Percentiles rank a stretch among this genome's conserved stretches.
Evolutionary conservation across 1,139 yeast genomes (phyloP).

Genomic region (Yamadazyma kanchanaburiensis): DNA sequence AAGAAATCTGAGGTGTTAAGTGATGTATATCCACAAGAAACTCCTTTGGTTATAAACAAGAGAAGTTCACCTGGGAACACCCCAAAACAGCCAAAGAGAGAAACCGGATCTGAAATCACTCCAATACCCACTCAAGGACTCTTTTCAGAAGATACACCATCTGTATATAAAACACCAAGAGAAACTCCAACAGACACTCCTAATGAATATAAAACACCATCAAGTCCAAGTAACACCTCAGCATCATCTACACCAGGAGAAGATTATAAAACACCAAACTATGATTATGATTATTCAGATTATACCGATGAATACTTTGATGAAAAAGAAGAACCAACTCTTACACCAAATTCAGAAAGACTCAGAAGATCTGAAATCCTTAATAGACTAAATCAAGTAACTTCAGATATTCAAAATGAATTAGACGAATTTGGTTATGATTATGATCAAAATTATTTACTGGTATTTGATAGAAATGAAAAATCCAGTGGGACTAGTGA

Average conservation of each 20-base stretch:
- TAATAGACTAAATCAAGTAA: constrained; percentile 38
- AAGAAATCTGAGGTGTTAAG: constrained; percentile 39
- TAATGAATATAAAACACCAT: constrained; percentile 8
- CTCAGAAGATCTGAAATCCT: constrained; percentile 37
- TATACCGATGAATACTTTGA: constrained; percentile 8
- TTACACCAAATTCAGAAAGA: constrained; percentile 14
- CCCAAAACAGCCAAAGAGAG: no score
- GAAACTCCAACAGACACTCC: constrained; percentile 6
- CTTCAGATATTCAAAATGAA: constrained; percentile 39
- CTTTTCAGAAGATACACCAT: constrained; percentile 11
- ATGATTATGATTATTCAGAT: constrained; percentile 6
- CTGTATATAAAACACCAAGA: constrained; percentile 13
- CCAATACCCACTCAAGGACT: neutral
- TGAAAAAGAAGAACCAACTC: constrained; percentile 4
- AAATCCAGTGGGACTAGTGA: constrained; percentile 1
- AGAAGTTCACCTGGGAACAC: constrained; percentile 2
- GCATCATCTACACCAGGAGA: constrained; percentile 2
- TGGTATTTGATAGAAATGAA: constrained; percentile 5
- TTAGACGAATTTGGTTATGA: constrained; percentile 20
- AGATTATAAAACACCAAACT: constrained; percentile 2
- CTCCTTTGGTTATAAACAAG: constrained; percentile 39
- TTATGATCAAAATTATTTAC: constrained; percentile 7
- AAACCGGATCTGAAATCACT: no score
- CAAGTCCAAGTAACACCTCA: constrained; percentile 6
- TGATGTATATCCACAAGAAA: constrained; percentile 37